Evolutionary conservation across 2,329 filamentous ascomycete genomes (phyloP), one percentile per base, ranked within the genome.

Genomic region (Alternaria postmessia): DNA sequence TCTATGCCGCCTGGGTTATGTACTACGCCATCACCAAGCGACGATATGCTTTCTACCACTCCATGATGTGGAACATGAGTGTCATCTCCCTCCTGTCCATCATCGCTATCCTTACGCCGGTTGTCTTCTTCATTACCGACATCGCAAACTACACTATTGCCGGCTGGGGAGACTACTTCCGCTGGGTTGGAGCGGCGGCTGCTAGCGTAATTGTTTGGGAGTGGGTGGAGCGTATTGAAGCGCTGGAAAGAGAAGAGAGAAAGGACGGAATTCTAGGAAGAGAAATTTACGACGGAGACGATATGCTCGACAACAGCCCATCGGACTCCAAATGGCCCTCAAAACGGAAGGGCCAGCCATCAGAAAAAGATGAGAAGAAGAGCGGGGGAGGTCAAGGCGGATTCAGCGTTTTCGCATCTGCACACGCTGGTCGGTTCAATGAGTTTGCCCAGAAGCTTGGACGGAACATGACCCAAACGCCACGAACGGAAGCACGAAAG

Each of bases 121-220:
- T 96, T 18, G 91, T 96, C 5, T 97, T 97, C 76, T 97, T 97
- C 77, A 91, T 97, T 59, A 84, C 96, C 67, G 94, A 97, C 75
- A 93, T 97, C 49, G 90, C 90, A 8, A 90, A 94, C 71, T 90
- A 92, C 26, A 89, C 92, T 62, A 90, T 97, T 62, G 92, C 92
- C 39, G 92, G 91, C 8, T 97, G 94, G 94, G 94, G 94, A 74
- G 94, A 96, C 73, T 97, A 97, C 74, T 94, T 97, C 46, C 86
- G 93, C 71, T 97, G 94, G 94, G 94, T 97, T n/a, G 94, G 94
- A 48, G 93, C 93, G 1, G 93, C 94, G 0, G 93, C 93, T 1
- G 94, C 94, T 28, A 96, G 93, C 79, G 94, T 97, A n/a, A 92
- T 97, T 22, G 94, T 97, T 2, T 97, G 94, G 94, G 94, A 97